Evolutionary conservation across 2,329 filamentous ascomycete genomes (phyloP), one percentile per base, ranked within the genome.

Genomic region (Talaromyces sp.): DNA sequence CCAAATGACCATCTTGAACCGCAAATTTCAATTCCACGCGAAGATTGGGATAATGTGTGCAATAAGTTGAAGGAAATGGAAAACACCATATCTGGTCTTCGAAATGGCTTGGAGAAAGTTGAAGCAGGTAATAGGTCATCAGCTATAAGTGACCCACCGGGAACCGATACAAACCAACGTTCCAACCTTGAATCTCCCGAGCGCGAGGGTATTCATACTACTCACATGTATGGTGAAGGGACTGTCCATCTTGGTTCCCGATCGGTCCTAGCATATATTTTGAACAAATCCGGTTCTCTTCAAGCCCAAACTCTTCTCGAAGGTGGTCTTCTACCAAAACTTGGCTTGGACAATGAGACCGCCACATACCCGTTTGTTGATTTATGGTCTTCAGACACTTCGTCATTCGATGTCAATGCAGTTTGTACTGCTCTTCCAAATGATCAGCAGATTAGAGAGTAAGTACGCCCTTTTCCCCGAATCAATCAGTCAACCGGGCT

Each of bases 291-390:
- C 12, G 76, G 77, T 16, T 76, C 76, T 10, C 75, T 78, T 42
- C 77, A 80, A 64, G 71, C 79, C 4, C 81, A 85, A 65, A 82
- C 86, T 56, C 73, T 87, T 12, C 72, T 87, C 52, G 84, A 86
- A 65, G 85, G 85, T 66, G 85, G 83, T 54, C 85, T 88, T 65
- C 72, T 88, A 27, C 85, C 85, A 0, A 83, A 87, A 60, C 80
- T 88, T 61, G 85, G 85, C 2, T 76, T 88, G 36, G 85, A 87
- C 68, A 87, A 88, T 66, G 85, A 87, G 67, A 85, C 82, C 42
- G 84, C 84, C 4, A 87, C 85, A 8, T 88, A 88, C 68, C 85
- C 85, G 6, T 88, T 88, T 67, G 84, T 88, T 31, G 85, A 87
- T 68, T 73, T 88, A 2, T 88, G 85, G 85, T 86, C 85, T 5